Base-by-base conservation (phyloP, 2,329 filamentous ascomycete species). In the Colletotrichum sidae region DNA sequence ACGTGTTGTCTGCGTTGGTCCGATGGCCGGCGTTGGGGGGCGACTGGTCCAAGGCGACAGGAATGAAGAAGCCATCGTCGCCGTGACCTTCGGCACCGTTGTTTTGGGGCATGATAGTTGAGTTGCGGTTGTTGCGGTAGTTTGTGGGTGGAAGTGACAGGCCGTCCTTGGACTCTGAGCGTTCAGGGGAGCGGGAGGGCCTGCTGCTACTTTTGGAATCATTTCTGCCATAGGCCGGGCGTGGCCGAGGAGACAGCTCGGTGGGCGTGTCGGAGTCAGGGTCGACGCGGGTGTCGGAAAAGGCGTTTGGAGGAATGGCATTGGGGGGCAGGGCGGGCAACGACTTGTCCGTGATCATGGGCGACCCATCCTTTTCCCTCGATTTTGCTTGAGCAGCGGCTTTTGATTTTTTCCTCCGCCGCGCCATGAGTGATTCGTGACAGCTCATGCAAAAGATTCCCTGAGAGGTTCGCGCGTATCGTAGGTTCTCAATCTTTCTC, bases 361-460 rank as follows among this genome's bases (percentile, higher is more conserved):
- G 86, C 55, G 84, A 88, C 50, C 80, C 77, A 13, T 90, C 88
- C 75, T 90, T 90, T 69, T 89, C 88, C 72, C 87, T 83, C 55
- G 84, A 79, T 72, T 90, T 90, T 53, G 86, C 84, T 67, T 85
- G 83, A 1, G 86, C 84, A 46, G 86, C 84, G 56, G 89, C 86
- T 77, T 93, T 94, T 44, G 91, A 90, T 77, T 93, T 94, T 81
- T 98, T 97, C 73, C 93, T 88, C 69, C 95, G 87, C 69, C 95
- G 86, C 54, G 95, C 93, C 94, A 98, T 98, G 57, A 99, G 81
- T 35, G 93, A 96, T 79, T 99, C 96, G 75, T 99, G 96, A 77
- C 96, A 99, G 74, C 91, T 94, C 96, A 99, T 99, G 81, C 96
- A 99, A 76, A 99, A 98, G 72, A 99, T 99, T 67, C 96, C 96